phyloP scores from a whole-genome alignment of 257 asterid species.

The Jaltomata sinuosa region DNA sequence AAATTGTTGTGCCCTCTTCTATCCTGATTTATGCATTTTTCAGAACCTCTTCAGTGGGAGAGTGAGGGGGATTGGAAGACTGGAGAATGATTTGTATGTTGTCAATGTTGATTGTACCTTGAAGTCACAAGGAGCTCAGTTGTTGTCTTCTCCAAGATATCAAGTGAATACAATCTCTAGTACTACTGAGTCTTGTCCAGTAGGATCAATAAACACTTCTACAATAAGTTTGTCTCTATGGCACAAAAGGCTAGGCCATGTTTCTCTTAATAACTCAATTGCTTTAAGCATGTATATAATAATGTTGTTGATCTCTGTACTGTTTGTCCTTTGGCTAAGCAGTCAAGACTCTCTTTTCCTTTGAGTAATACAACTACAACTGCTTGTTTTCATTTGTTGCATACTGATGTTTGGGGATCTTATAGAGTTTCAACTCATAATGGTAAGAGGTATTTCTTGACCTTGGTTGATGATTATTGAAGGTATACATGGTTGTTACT shows the following conservation, averaged over 20 bases:
- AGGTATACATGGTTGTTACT: not conserved
- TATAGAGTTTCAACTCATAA: not conserved
- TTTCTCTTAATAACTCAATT: not conserved
- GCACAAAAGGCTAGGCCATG: not conserved
- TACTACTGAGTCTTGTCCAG: no score
- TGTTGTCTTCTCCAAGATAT: not conserved
- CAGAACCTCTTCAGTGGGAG: not conserved
- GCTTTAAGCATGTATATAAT: no score
- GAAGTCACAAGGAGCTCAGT: not conserved
- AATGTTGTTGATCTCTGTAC: not conserved
- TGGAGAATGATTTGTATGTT: not conserved
- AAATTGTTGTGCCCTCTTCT: not conserved
- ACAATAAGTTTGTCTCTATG: not conserved
- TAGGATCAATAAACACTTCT: no score
- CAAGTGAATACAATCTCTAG: no score
- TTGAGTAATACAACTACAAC: not conserved
- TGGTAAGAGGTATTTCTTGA: not conserved
- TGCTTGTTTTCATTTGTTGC: not conserved
- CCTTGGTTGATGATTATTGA: not conserved
- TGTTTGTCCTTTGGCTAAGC: not conserved
- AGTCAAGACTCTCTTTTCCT: not conserved
- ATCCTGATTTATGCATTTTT: not conserved
- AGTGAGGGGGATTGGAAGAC: not conserved
- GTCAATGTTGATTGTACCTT: not conserved
- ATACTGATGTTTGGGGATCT: not conserved